Base-by-base conservation (phyloP, 257 asterid genomes). In the Solanum peruvianum region DNA sequence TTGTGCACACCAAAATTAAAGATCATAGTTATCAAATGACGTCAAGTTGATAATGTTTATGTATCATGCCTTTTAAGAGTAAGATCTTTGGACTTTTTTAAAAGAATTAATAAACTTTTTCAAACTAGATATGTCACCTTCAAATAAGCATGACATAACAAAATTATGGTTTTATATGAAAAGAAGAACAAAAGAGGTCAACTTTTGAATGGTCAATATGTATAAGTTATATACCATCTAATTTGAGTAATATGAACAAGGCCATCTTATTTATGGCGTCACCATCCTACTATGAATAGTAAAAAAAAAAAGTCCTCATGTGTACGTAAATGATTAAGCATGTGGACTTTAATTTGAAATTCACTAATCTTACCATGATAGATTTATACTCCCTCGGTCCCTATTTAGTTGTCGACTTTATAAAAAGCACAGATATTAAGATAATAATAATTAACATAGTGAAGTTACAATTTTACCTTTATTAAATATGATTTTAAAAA, bases 1-100 rank as follows among this genome's bases (percentile, higher is more conserved):
- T 33, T 33, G 1, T 33, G 0, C 0, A 33, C 0, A 33, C 6
- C 1, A 0, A 33, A 33, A 4, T 33, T 33, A 3, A 33, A 33
- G 1, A 4, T 33, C 5, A 33, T 4, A 33, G 5, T 33, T 33
- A 33, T 33, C 35, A 33, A 33, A 33, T 33, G 5, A 4, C 5
- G 35, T 33, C 5, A 33, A 33, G 35, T 33, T 31, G 3, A 31
- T 31, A 3, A 31, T 31, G 33, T 31, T 31, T 31, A 31, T 31
- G 33, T 3, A 33, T 33, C 35, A 0, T 33, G 35, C 0, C 35
- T 33, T 31, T 33, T 33, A 33, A 33, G 35, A 33, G 5, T 66
- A 25, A n/a, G 16, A 27, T 71, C 13, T 8, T 70, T n/a, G 33
- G 8, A 18, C 3, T n/a, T 9, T 72, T 66, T n/a, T 8, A 18